Percentiles rank a stretch among this genome's conserved stretches.
Evolutionary conservation across 129 eudicot genomes (phyloP).

Genomic region (Centaurea solstitialis): DNA sequence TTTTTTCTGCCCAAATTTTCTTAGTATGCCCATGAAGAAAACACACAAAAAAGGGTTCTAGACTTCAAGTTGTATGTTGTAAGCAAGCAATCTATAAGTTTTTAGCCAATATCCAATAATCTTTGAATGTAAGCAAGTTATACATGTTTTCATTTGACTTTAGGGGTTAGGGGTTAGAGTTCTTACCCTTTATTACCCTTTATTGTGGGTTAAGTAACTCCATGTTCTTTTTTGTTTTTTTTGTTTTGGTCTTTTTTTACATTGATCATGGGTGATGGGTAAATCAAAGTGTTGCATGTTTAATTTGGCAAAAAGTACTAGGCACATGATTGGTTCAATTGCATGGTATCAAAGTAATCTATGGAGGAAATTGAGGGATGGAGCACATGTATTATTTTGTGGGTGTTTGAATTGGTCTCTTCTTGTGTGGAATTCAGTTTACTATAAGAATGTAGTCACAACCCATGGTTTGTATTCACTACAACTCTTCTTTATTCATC

Average conservation of each 20-base stretch:
- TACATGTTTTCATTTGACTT: conserved; percentile 20
- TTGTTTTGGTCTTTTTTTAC: background rate
- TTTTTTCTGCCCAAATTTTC: background rate
- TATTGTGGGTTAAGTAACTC: conserved; percentile 18
- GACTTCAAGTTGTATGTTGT: conserved; percentile 13
- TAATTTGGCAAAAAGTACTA: conserved; percentile 24
- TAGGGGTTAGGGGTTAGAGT: conserved; percentile 34
- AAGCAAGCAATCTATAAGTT: conserved; percentile 17
- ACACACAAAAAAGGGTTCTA: conserved; percentile 2
- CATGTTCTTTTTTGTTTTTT: background rate
- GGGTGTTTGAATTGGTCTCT: conserved; percentile 28
- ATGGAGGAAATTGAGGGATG: conserved; percentile 25
- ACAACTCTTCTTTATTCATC: conserved; percentile 14
- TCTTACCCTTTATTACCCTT: conserved; percentile 9
- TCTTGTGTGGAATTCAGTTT: conserved; percentile 15
- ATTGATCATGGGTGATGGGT: conserved; percentile 23
- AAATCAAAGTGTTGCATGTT: conserved; percentile 30
- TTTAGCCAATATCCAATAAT: background rate
- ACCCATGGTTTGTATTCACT: conserved; percentile 11
- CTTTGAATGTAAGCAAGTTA: conserved; percentile 16
- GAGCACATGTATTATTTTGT: conserved; percentile 31
- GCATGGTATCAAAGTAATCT: conserved; percentile 21
- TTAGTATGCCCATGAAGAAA: background rate
- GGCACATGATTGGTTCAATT: conserved; percentile 36
- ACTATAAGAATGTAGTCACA: conserved; percentile 17